Evolutionary conservation across 805 yeast species (phyloP).

Genomic region (Myxozyma neglecta): DNA sequence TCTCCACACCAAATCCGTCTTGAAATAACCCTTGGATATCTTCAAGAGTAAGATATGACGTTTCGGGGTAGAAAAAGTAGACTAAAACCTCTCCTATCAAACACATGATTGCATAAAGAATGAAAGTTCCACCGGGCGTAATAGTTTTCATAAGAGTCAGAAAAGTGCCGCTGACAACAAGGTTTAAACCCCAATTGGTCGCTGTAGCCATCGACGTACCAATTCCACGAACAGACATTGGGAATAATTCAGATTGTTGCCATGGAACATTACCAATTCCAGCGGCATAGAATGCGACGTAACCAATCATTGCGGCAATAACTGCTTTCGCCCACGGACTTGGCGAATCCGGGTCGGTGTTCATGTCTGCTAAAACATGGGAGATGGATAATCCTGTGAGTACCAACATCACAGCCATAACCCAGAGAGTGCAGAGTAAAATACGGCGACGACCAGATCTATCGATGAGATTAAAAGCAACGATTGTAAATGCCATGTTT

Average conservation of each 20-base stretch:
- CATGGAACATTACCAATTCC: conserved; percentile 98
- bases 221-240: conserved; percentile 88
- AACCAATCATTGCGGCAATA: conserved; percentile 79
- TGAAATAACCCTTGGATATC: conserved; percentile 81
- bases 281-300: conserved; percentile 85
- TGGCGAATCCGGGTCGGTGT: conserved; percentile 49
- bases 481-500: conserved; percentile 80
- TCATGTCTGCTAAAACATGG: conserved; percentile 58
- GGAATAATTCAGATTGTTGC: conserved; percentile 95
- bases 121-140: conserved; percentile 93
- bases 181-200: conserved; percentile 92
- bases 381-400: conserved; percentile 90
- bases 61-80: conserved; percentile 86
- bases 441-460: conserved; percentile 83
- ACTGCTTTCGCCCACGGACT: conserved; percentile 77
- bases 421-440: conserved; percentile 74
- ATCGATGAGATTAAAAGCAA: conserved; percentile 87
- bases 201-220: conserved; percentile 91
- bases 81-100: conserved; percentile 69
- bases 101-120: conserved; percentile 82
- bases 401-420: conserved; percentile 76
- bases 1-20: conserved; percentile 83
- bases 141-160: conserved; percentile 89
- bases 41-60: conserved; percentile 85
- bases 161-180: conserved; percentile 86